A percentile compares a stretch with the other conserved stretches of the same genome.
phyloP scores from a whole-genome alignment of 192 early-diverging fungal species.

The Coemansia sp. region DNA sequence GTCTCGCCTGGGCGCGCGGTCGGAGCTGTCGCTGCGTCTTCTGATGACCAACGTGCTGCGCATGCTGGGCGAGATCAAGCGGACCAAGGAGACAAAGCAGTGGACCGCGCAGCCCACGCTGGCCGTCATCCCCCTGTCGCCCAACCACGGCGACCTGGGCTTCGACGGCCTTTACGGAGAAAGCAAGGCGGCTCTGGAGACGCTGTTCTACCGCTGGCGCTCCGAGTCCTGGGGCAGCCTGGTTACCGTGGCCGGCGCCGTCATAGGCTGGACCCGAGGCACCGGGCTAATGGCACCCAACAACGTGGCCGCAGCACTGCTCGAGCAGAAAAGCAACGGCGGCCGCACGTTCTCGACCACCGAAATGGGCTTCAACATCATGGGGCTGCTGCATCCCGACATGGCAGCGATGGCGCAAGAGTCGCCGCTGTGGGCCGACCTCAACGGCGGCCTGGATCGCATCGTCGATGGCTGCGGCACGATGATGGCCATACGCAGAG shows the following conservation, averaged over 20 bases:
- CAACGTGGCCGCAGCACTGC: constrained; percentile 80
- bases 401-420: constrained; percentile 67
- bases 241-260: constrained; percentile 81
- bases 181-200: constrained; percentile 89
- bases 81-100: constrained; percentile 65
- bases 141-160: constrained; percentile 96
- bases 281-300: constrained; percentile 91
- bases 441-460: constrained; percentile 89
- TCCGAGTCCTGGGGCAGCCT: constrained; percentile 84
- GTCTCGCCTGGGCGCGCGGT: constrained; percentile 70
- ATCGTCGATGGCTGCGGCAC: constrained; percentile 51
- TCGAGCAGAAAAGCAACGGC: constrained; percentile 65
- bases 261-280: constrained; percentile 97
- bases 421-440: constrained; percentile 92
- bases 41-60: constrained; percentile 94
- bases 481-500: constrained; percentile 7
- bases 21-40: constrained; percentile 84
- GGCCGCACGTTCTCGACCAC: constrained; percentile 85
- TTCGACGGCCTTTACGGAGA: constrained; percentile 91
- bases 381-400: constrained; percentile 80
- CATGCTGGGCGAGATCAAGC: constrained; percentile 80
- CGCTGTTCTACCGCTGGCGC: constrained; percentile 85
- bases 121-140: constrained; percentile 86
- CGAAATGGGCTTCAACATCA: constrained; percentile 94
- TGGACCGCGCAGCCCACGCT: constrained; percentile 79